Evolutionary conservation across 2,329 filamentous ascomycete species (phyloP), one percentile per base, ranked within the genome.

Genomic region (Fonsecaea nubica): DNA sequence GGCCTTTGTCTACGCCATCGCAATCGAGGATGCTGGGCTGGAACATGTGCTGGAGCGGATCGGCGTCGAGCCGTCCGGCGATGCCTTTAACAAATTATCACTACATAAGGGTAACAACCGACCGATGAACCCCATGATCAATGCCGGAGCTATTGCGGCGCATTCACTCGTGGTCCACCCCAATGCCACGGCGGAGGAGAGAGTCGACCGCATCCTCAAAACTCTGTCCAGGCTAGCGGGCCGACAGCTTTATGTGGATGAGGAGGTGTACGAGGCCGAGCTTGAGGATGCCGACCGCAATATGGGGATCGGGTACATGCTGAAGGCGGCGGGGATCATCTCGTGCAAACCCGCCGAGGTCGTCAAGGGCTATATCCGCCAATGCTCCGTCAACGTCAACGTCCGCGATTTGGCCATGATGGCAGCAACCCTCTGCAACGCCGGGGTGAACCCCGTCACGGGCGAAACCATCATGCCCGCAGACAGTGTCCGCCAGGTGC

Each of bases 341-440:
- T 66, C 64, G 58, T 66, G 64, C 64, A 66, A 30, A 40, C 64
- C 64, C 38, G 64, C 33, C 32, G 64, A 66, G 64, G 64, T 58
- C n/a, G 64, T 66, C 64, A 66, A 66, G 64, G 64, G 64, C 64
- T 66, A 66, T 30, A 66, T 66, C 50, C 64, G 64, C 59, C 64
- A 66, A 59, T 66, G 64, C 64, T 66, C 64, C 45, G 52, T 66
- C 58, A 66, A 66, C 38, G 64, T 66, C 59, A 66, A 66, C 64
- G 64, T 66, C 35, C 64, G 64, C 52, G 64, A 66, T 63, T 36
- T 66, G 32, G 64, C 64, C 53, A 63, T 66, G 58, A 66, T 66
- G 64, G 64, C 64, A n/a, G 64, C 64, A 40, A 66, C 59, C 53
- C 64, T 66, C 52, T 62, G 58, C 64, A 66, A 66, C 59, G 64